Percentiles rank a stretch among this genome's conserved stretches.
phyloP scores from a whole-genome alignment of 1,284 basidiomycete genomes.

The Malassezia equina region DNA sequence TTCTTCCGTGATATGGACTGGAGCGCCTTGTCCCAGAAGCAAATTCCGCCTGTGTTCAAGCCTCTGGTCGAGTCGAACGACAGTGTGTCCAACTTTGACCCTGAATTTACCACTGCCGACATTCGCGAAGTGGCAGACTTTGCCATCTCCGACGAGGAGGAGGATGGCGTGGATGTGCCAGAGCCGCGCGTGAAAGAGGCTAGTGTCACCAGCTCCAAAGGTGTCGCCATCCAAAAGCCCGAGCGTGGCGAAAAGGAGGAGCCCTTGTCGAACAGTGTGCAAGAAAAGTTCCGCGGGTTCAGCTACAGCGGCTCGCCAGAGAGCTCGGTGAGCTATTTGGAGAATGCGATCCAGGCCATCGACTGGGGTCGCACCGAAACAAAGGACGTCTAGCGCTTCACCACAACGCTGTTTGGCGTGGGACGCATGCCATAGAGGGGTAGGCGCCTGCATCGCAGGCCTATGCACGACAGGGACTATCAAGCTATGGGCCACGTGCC shows the following conservation, averaged over 20 bases:
- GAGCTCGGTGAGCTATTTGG: slow-evolving; percentile 22
- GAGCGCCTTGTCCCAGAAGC: slow-evolving; percentile 62
- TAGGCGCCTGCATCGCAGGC: background rate
- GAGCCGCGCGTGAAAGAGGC: background rate
- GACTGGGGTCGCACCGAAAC: slow-evolving; percentile 1
- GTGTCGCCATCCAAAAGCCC: slow-evolving; percentile 20
- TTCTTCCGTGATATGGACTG: slow-evolving; percentile 74
- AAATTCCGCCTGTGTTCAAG: slow-evolving; percentile 94
- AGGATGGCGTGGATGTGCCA: background rate
- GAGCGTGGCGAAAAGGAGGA: slow-evolving; percentile 25
- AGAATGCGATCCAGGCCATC: slow-evolving; percentile 5
- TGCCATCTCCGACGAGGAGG: slow-evolving; percentile 4
- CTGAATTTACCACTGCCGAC: slow-evolving; percentile 86
- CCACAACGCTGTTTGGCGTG: background rate
- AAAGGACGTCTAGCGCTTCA: background rate
- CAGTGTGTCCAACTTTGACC: slow-evolving; percentile 92
- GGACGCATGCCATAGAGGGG: background rate
- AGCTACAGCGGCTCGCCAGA: slow-evolving; percentile 45
- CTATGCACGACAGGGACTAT: background rate
- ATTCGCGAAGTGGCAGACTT: slow-evolving; percentile 49
- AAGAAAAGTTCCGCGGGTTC: slow-evolving; percentile 47
- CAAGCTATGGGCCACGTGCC: background rate
- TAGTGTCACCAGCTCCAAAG: background rate
- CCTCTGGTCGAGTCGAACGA: slow-evolving; percentile 97
- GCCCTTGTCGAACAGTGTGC: slow-evolving; percentile 33